Evolutionary conservation across 2,329 filamentous ascomycete genomes (phyloP).

Genomic region (Aspergillus amoenus): DNA sequence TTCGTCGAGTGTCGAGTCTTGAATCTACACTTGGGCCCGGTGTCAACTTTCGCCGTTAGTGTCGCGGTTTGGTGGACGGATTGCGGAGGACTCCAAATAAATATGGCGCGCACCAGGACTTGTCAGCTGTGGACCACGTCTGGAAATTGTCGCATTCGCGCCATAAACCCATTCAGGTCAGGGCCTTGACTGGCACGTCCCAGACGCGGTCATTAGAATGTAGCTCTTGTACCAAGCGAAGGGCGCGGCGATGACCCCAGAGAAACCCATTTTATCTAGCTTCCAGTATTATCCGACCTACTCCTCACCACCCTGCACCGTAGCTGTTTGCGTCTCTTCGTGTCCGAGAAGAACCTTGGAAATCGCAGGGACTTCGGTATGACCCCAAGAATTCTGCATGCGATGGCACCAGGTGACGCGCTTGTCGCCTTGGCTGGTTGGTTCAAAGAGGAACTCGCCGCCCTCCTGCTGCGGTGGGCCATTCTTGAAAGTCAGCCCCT

Average conservation of each 20-base stretch:
- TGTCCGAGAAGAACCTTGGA: background rate
- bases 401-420: conserved; percentile 74
- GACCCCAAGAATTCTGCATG: conserved; percentile 77
- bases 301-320: too few species aligned
- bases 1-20: too few species aligned
- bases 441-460: conserved; percentile 75
- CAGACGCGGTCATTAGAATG: background rate
- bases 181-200: background rate
- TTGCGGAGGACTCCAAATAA: too few species aligned
- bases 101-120: too few species aligned
- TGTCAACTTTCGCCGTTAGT: too few species aligned
- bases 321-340: background rate
- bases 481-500: conserved; percentile 60
- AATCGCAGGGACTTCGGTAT: conserved; percentile 60
- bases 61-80: too few species aligned
- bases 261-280: background rate
- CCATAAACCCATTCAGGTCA: background rate
- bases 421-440: conserved; percentile 17
- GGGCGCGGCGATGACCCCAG: background rate
- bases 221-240: background rate
- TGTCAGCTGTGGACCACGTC: too few species aligned
- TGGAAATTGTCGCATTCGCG: background rate
- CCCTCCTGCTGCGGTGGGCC: conserved; percentile 70
- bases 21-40: too few species aligned
- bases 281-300: background rate